Evolutionary conservation across 2,329 filamentous ascomycete species (phyloP).

Genomic region (Penicillium concentricum): DNA sequence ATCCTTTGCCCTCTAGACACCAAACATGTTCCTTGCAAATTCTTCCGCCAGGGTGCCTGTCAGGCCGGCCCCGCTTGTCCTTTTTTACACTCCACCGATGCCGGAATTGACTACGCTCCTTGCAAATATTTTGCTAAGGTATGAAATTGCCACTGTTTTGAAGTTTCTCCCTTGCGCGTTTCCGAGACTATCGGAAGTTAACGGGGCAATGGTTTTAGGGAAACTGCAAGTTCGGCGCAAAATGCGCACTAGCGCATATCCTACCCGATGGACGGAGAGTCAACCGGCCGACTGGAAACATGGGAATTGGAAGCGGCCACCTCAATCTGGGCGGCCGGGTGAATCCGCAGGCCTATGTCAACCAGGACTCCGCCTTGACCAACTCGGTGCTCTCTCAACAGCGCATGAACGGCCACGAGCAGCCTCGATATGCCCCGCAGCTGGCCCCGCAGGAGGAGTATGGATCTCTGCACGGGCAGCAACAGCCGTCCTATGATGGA

Average conservation of each 20-base stretch:
- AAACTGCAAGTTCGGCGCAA: slow-evolving; percentile 98
- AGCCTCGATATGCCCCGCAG: slow-evolving; percentile 41
- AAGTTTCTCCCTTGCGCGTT: background rate
- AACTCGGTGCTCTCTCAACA: slow-evolving; percentile 68
- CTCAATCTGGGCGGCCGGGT: slow-evolving; percentile 66
- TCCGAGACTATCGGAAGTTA: slow-evolving; percentile 9
- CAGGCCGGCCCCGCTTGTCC: slow-evolving; percentile 95
- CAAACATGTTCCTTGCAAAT: slow-evolving; percentile 97
- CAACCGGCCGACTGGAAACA: slow-evolving; percentile 63
- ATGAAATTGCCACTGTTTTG: slow-evolving; percentile 18
- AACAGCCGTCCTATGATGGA: slow-evolving; percentile 47
- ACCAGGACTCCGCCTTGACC: slow-evolving; percentile 70
- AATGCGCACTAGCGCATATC: slow-evolving; percentile 95
- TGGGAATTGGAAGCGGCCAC: slow-evolving; percentile 55
- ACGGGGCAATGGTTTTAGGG: slow-evolving; percentile 58
- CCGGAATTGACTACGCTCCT: slow-evolving; percentile 75
- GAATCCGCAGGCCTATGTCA: slow-evolving; percentile 61
- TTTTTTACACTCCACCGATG: slow-evolving; percentile 89
- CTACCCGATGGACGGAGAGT: slow-evolving; percentile 90
- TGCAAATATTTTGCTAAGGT: slow-evolving; percentile 99
- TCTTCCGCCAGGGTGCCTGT: slow-evolving; percentile 94
- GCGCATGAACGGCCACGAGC: slow-evolving; percentile 52
- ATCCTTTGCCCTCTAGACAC: slow-evolving; percentile 62
- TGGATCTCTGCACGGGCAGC: slow-evolving; percentile 43
- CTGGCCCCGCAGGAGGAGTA: slow-evolving; percentile 46